Conservation (phyloP, 768 basidiomycete genomes). For the Leccinum sublutescens region DNA sequence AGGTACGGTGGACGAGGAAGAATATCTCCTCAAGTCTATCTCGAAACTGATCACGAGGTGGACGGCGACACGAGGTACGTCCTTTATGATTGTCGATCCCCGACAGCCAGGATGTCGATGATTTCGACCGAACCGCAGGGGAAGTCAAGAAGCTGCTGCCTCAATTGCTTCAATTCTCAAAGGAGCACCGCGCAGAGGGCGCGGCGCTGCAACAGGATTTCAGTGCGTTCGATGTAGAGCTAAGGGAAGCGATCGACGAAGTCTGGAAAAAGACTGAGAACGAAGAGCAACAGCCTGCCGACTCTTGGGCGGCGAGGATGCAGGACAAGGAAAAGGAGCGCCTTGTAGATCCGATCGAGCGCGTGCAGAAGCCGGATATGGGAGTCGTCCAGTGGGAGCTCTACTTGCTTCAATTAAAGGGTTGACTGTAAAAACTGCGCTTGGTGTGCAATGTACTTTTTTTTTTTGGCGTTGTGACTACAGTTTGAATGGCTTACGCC, state of each 20-base stretch:
- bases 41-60: conserved; percentile 71
- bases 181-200: conserved; percentile 69
- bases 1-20: conserved; percentile 95
- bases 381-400: conserved; percentile 22
- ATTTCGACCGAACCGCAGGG: conserved; percentile 38
- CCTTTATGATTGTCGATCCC: not conserved
- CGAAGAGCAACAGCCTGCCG: conserved; percentile 30
- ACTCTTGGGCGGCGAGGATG: conserved; percentile 55
- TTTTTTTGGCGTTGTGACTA: not conserved
- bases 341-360: conserved; percentile 48
- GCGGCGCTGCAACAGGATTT: conserved; percentile 60
- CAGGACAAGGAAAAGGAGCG: conserved; percentile 50
- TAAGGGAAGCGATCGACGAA: conserved; percentile 56
- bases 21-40: conserved; percentile 84
- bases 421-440: not conserved
- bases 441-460: not conserved
- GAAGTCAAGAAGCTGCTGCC: conserved; percentile 71
- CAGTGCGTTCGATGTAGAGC: conserved; percentile 52
- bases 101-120: not conserved
- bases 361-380: conserved; percentile 49
- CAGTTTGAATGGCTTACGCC: not conserved
- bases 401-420: conserved; percentile 17
- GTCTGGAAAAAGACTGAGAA: conserved; percentile 54
- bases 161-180: conserved; percentile 69
- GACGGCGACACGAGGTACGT: conserved; percentile 57